Evolutionary conservation across 331 rosid genomes (phyloP).

Genomic region (Ulmus americana): DNA sequence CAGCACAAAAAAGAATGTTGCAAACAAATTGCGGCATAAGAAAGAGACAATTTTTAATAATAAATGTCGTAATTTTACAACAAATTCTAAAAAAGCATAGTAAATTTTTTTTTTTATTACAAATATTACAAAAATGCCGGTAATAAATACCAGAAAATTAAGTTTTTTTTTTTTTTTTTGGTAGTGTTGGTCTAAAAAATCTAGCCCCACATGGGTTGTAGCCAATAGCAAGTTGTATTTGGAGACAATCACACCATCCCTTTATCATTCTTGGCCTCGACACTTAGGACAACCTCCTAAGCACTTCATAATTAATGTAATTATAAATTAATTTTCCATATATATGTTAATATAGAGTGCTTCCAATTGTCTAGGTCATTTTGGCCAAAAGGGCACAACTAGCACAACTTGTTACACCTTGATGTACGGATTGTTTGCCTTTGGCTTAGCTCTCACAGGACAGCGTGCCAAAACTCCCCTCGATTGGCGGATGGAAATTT

Average conservation of each 20-base stretch:
- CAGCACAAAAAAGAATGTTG: too few species aligned
- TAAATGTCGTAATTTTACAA: too few species aligned
- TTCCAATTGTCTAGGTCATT: conserved; percentile 6
- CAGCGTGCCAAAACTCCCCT: conserved; percentile 34
- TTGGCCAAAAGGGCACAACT: conserved; percentile 11
- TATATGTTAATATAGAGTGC: not conserved
- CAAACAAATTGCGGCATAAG: too few species aligned
- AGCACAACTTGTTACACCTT: conserved; percentile 10
- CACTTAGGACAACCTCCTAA: too few species aligned
- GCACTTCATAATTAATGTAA: not conserved
- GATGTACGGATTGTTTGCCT: conserved; percentile 22
- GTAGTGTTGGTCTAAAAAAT: conserved; percentile 44
- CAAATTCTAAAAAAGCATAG: too few species aligned
- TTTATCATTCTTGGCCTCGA: conserved; percentile 22
- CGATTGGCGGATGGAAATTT: conserved; percentile 30
- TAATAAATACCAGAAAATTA: too few species aligned
- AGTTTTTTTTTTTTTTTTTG: too few species aligned
- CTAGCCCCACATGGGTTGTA: conserved; percentile 40
- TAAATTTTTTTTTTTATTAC: too few species aligned
- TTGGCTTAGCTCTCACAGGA: conserved; percentile 22
- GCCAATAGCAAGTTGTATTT: conserved; percentile 36
- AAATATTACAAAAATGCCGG: too few species aligned
- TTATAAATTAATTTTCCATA: not conserved
- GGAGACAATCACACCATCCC: conserved; percentile 35
- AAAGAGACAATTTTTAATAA: too few species aligned